phyloP scores from a whole-genome alignment of 305 asterid species.

The Withania somnifera region DNA sequence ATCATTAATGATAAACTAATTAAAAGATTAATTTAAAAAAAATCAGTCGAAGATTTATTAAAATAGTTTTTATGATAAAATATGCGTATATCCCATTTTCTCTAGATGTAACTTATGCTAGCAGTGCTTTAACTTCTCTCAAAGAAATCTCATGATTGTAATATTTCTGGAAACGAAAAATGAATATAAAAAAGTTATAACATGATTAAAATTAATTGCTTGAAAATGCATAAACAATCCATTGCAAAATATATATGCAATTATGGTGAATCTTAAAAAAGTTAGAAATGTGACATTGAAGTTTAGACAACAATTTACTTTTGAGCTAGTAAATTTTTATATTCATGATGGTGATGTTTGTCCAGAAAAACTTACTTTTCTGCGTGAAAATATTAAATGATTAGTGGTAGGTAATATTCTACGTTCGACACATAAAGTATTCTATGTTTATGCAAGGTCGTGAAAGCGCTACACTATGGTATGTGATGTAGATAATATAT shows the following conservation, averaged over 20 bases:
- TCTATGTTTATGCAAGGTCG: background rate
- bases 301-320: background rate
- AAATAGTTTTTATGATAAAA: too few species aligned
- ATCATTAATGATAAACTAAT: too few species aligned
- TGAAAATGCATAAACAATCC: constrained; percentile 7
- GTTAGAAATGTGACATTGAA: background rate
- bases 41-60: too few species aligned
- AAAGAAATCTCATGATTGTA: background rate
- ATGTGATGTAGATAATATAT: background rate
- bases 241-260: constrained; percentile 4
- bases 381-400: background rate
- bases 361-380: background rate
- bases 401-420: background rate
- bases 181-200: background rate
- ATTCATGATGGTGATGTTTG: background rate
- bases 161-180: background rate
- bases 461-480: background rate
- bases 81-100: too few species aligned
- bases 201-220: background rate
- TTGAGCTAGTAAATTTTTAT: background rate
- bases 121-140: background rate
- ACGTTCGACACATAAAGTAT: background rate
- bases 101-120: too few species aligned
- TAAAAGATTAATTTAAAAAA: too few species aligned
- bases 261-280: background rate